Percentiles rank a stretch among this genome's conserved stretches.
Conservation (phyloP, 805 yeast genomes). For the Candida piceae region DNA sequence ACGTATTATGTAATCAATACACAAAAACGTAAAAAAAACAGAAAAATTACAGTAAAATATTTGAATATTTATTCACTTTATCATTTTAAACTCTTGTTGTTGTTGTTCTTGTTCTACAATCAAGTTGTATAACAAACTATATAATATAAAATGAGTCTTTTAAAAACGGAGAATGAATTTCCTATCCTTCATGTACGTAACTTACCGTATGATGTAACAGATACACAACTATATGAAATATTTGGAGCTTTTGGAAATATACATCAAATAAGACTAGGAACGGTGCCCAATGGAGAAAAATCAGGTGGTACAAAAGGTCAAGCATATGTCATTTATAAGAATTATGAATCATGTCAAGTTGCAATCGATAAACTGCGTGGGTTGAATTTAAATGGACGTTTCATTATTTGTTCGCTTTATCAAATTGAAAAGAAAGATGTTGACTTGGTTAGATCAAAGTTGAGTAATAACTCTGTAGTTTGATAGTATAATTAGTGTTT, state of each 20-base stretch:
- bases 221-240: conserved; percentile 44
- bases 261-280: conserved; percentile 46
- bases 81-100: too few relatives aligned
- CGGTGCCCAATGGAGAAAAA: conserved; percentile 21
- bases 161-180: conserved; percentile 17
- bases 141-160: background rate
- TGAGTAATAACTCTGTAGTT: too few relatives aligned
- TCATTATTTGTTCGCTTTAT: conserved; percentile 42
- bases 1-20: background rate
- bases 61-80: too few relatives aligned
- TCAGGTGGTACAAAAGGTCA: conserved; percentile 40
- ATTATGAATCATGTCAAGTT: conserved; percentile 39
- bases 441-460: background rate
- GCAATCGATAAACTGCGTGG: conserved; percentile 58
- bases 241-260: conserved; percentile 54
- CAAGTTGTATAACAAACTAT: too few relatives aligned
- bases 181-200: conserved; percentile 48
- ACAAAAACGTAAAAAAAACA: background rate
- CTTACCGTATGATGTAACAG: conserved; percentile 46
- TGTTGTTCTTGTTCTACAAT: too few relatives aligned
- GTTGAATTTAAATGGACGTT: conserved; percentile 53
- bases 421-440: background rate
- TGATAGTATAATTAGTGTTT: too few relatives aligned
- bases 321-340: conserved; percentile 50
- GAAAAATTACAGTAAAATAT: background rate